Conservation (phyloP, 805 yeast species). For the Saccharomycopsis microspora region DNA sequence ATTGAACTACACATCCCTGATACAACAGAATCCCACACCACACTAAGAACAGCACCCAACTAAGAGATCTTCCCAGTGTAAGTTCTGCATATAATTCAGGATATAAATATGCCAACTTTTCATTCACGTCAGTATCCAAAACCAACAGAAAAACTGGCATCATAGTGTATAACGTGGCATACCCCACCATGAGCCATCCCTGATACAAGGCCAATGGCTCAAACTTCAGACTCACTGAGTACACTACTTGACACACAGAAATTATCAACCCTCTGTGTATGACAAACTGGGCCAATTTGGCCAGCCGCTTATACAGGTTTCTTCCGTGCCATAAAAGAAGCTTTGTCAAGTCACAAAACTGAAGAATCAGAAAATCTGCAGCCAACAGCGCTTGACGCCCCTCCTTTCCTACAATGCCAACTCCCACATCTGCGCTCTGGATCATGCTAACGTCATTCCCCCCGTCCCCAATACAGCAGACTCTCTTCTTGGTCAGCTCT, state of each 20-base stretch:
- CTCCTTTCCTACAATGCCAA: constrained; percentile 97
- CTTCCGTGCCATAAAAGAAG: constrained; percentile 95
- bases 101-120: constrained; percentile 74
- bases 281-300: constrained; percentile 89
- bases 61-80: constrained; percentile 76
- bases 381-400: constrained; percentile 96
- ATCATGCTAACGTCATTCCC: constrained; percentile 99
- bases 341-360: constrained; percentile 81
- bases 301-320: constrained; percentile 90
- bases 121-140: constrained; percentile 83
- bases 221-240: constrained; percentile 71
- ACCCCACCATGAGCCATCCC: constrained; percentile 98
- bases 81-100: constrained; percentile 93
- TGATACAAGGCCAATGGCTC: constrained; percentile 92
- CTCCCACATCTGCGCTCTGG: constrained; percentile 97
- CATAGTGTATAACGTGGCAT: constrained; percentile 96
- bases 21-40: constrained; percentile 88
- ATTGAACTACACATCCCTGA: constrained; percentile 82
- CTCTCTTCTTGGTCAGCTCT: constrained; percentile 72
- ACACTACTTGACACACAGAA: constrained; percentile 91
- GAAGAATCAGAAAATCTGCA: constrained; percentile 91
- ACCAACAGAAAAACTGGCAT: constrained; percentile 94
- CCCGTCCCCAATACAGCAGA: constrained; percentile 98
- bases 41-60: constrained; percentile 77
- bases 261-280: constrained; percentile 93